phyloP scores from a whole-genome alignment of 495 filamentous ascomycete species.

The Sordaria brevicollis region DNA sequence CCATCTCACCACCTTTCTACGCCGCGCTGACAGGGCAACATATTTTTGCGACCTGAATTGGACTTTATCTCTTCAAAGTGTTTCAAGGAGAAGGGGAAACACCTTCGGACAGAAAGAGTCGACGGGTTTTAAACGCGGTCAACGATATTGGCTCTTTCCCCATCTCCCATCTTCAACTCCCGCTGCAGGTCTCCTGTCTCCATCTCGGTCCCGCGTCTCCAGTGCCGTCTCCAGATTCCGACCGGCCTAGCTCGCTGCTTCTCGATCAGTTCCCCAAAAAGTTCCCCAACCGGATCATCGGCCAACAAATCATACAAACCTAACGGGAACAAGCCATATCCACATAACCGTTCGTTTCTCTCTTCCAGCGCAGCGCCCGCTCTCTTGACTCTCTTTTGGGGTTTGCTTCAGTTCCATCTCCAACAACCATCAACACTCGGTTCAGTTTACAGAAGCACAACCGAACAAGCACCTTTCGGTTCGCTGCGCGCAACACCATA shows the following conservation, averaged over 20 bases:
- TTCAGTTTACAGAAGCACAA: not conserved
- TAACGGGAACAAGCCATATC: not conserved
- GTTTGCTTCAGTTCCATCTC: not conserved
- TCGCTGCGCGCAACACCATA: not conserved
- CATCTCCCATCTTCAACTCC: not conserved
- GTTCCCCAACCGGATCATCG: not conserved
- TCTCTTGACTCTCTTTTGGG: not conserved
- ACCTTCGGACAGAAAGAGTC: not conserved
- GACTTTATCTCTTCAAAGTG: not conserved
- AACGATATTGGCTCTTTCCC: not conserved
- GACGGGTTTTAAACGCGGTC: not conserved
- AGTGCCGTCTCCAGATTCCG: not conserved
- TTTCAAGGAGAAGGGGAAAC: not conserved
- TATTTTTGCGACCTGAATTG: not conserved
- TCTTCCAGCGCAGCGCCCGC: not conserved
- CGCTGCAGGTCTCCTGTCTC: not conserved
- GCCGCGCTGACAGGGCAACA: not conserved
- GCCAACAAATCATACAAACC: not conserved
- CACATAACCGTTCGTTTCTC: not conserved
- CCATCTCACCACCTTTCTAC: not conserved
- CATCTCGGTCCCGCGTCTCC: no score
- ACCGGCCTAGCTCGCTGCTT: not conserved
- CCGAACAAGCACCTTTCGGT: not conserved
- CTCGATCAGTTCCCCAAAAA: not conserved
- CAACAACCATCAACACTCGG: not conserved